Evolutionary conservation across 2,329 filamentous ascomycete species (phyloP).

Genomic region (Nemania sp.): DNA sequence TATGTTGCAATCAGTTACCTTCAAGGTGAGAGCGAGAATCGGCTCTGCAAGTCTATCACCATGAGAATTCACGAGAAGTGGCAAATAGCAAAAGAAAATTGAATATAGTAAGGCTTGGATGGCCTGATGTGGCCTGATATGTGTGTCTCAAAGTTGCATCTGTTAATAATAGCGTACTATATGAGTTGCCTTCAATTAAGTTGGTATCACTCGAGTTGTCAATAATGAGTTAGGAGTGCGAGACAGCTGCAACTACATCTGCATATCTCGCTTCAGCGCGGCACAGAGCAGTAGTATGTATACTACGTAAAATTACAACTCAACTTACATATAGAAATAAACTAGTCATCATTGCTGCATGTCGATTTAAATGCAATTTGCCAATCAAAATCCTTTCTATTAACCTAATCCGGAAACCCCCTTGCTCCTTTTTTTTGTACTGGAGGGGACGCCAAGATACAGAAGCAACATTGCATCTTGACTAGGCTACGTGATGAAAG

Average conservation of each 20-base stretch:
- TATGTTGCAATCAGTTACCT: constrained; percentile 35
- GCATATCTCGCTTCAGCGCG: constrained; percentile 17
- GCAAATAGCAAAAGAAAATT: neutral
- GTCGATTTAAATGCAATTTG: constrained; percentile 8
- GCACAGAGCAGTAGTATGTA: neutral
- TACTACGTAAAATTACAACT: constrained; percentile 11
- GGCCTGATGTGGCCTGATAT: constrained; percentile 22
- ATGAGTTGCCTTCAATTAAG: constrained; percentile 15
- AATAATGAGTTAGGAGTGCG: neutral
- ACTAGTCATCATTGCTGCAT: constrained; percentile 15
- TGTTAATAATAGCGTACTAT: constrained; percentile 9
- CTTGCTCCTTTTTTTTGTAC: neutral
- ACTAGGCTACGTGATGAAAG: neutral
- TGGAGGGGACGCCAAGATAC: constrained; percentile 13
- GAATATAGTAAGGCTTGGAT: constrained; percentile 8
- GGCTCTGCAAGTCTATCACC: constrained; percentile 1
- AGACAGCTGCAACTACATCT: constrained; percentile 7
- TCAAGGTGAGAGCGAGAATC: constrained; percentile 16
- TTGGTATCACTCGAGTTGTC: constrained; percentile 16
- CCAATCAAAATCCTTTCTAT: constrained; percentile 24
- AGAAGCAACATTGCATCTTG: constrained; percentile 21
- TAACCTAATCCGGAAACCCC: constrained; percentile 21
- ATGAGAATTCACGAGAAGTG: neutral
- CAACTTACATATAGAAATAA: neutral
- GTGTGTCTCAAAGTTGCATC: constrained; percentile 18